A percentile compares a stretch with the other conserved stretches of the same genome.
phyloP scores from a whole-genome alignment of 495 filamentous ascomycete genomes.

The Copromyces sp. region DNA sequence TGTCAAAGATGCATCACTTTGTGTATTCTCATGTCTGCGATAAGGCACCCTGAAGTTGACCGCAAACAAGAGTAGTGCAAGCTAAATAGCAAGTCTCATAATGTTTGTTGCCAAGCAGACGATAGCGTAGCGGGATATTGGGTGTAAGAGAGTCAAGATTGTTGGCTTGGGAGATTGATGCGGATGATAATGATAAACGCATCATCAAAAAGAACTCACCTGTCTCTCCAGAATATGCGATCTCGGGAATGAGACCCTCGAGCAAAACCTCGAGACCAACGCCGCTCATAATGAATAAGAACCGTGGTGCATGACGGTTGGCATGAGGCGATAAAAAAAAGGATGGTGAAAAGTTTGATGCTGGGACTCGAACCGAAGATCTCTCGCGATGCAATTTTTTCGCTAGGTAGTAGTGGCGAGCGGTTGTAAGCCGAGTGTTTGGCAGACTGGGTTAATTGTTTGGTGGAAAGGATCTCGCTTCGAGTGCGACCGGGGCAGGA shows the following conservation, averaged over 20 bases:
- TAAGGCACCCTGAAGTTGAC: neutral
- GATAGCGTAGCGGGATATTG: neutral
- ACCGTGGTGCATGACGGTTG: neutral
- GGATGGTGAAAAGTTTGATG: neutral
- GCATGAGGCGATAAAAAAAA: constrained; percentile 1
- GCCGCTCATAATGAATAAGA: constrained; percentile 43
- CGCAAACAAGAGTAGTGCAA: constrained; percentile 1
- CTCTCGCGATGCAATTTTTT: neutral
- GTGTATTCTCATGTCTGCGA: neutral
- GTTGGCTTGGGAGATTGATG: neutral
- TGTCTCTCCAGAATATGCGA: constrained; percentile 55
- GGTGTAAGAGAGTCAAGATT: neutral
- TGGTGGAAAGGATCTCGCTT: neutral
- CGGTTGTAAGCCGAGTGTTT: neutral
- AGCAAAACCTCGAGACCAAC: constrained; percentile 59
- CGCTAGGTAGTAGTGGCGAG: neutral
- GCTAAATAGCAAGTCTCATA: neutral
- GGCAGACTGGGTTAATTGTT: neutral
- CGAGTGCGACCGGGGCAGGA: neutral
- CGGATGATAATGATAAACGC: neutral
- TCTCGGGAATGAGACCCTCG: constrained; percentile 58
- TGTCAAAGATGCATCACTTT: neutral
- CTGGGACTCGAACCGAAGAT: constrained; percentile 1
- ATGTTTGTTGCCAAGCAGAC: neutral
- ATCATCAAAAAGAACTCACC: constrained; percentile 43